A percentile compares a stretch with the other conserved stretches of the same genome.
phyloP scores from a whole-genome alignment of 108 stramenopile genomes.

The Phaeodactylum tricornutum region DNA sequence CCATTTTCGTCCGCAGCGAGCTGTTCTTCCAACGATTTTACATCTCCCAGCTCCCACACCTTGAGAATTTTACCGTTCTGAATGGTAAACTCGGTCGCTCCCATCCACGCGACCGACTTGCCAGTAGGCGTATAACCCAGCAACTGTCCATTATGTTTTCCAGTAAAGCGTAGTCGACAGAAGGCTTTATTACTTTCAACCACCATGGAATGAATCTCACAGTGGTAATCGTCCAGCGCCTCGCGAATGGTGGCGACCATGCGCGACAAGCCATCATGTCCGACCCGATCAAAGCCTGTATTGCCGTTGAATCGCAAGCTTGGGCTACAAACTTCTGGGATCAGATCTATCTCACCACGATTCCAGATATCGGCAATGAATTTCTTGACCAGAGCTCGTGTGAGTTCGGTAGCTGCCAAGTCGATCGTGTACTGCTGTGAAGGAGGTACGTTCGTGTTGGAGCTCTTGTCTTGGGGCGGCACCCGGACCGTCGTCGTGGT shows the following conservation, averaged over 20 bases:
- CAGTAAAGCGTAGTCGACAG: constrained; percentile 42
- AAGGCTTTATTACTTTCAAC: constrained; percentile 52
- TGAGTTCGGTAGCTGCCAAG: constrained; percentile 19
- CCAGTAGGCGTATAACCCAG: constrained; percentile 43
- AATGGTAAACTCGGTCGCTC: constrained; percentile 47
- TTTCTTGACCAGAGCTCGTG: constrained; percentile 38
- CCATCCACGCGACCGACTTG: constrained; percentile 38
- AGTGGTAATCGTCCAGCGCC: constrained; percentile 39
- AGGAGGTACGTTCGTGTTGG: too few species aligned
- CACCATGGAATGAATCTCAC: constrained; percentile 51
- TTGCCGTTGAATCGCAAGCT: constrained; percentile 42
- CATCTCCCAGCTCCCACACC: constrained; percentile 52
- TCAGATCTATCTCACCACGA: constrained; percentile 39
- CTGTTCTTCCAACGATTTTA: constrained; percentile 44
- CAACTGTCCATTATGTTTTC: constrained; percentile 32
- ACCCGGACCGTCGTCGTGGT: too few species aligned
- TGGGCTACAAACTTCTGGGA: constrained; percentile 28
- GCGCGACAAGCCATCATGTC: constrained; percentile 41
- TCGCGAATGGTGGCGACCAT: constrained; percentile 41
- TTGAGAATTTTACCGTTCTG: constrained; percentile 39
- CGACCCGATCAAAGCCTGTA: constrained; percentile 40
- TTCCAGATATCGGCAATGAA: constrained; percentile 57
- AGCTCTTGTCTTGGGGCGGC: too few species aligned
- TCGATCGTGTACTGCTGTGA: too few species aligned
- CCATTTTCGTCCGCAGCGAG: constrained; percentile 4